Percentiles rank a stretch among this genome's conserved stretches.
Conservation (phyloP, 805 yeast species). For the Danielia reshetovae region DNA sequence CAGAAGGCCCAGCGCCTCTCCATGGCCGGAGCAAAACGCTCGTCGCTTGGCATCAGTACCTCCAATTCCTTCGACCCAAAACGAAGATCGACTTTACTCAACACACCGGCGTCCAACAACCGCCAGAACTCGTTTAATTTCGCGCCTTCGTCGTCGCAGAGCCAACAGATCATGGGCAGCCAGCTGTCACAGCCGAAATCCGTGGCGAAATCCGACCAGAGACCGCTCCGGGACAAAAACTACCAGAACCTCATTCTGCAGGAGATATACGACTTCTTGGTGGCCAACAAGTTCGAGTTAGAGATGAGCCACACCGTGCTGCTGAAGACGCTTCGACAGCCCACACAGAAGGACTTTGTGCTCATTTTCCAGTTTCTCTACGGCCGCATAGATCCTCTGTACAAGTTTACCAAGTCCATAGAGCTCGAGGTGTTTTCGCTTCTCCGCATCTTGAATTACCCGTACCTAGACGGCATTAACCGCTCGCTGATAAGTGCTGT, state of each 20-base stretch:
- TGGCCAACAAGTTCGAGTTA: conserved; percentile 62
- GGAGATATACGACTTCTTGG: conserved; percentile 62
- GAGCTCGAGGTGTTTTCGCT: conserved; percentile 73
- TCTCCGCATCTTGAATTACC: conserved; percentile 65
- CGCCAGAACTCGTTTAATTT: conserved; percentile 9
- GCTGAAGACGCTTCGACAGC: conserved; percentile 60
- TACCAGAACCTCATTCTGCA: conserved; percentile 65
- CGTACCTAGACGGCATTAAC: conserved; percentile 74
- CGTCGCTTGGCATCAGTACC: conserved; percentile 16
- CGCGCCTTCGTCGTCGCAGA: conserved; percentile 3
- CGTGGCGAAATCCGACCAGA: conserved; percentile 45
- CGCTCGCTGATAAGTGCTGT: conserved; percentile 87
- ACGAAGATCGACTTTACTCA: conserved; percentile 26
- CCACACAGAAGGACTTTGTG: conserved; percentile 85
- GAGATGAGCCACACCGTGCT: conserved; percentile 71
- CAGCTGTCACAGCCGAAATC: conserved; percentile 1
- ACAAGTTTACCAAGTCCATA: conserved; percentile 59
- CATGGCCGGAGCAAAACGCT: conserved; percentile 17
- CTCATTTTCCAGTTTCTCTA: conserved; percentile 77
- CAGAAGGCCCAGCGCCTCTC: conserved; percentile 15
- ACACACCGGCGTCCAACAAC: conserved; percentile 32
- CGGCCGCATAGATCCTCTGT: conserved; percentile 73
- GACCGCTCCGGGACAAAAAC: conserved; percentile 72
- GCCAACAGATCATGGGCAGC: no score
- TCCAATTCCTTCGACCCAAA: conserved; percentile 18